Evolutionary conservation across 2,329 filamentous ascomycete genomes (phyloP).

Genomic region (Sporothrix curviconia): DNA sequence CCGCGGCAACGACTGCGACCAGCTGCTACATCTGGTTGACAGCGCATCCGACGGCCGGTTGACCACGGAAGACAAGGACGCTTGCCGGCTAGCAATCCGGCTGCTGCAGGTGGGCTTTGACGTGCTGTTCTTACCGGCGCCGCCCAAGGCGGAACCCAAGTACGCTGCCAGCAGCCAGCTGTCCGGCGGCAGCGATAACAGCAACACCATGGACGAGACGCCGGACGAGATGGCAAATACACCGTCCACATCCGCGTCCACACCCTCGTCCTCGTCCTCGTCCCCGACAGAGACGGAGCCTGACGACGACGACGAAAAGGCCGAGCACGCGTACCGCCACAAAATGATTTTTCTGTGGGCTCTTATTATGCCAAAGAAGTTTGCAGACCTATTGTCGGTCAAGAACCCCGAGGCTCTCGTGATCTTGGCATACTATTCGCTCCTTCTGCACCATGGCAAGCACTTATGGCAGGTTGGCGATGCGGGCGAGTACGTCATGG

Average conservation of each 20-base stretch:
- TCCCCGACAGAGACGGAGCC: neutral
- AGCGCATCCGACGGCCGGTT: constrained; percentile 12
- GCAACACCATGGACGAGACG: neutral
- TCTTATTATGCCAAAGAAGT: constrained; percentile 20
- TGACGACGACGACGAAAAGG: constrained; percentile 6
- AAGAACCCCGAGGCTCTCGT: constrained; percentile 23
- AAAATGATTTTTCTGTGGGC: constrained; percentile 27
- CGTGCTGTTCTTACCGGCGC: constrained; percentile 15
- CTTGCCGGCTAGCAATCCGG: constrained; percentile 24
- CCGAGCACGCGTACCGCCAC: constrained; percentile 12
- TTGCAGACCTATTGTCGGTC: constrained; percentile 22
- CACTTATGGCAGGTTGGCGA: constrained; percentile 26
- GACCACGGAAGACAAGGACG: constrained; percentile 20
- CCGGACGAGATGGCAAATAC: too few species aligned
- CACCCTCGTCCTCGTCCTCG: too few species aligned
- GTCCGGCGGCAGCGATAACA: neutral
- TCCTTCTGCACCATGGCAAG: constrained; percentile 24
- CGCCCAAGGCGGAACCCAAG: neutral
- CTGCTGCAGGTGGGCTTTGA: constrained; percentile 25
- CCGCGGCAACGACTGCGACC: constrained; percentile 22
- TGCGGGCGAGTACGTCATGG: constrained; percentile 17
- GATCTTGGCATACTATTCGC: constrained; percentile 25
- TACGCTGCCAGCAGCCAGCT: neutral
- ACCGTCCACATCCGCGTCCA: too few species aligned
- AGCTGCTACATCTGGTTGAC: constrained; percentile 21